Evolutionary conservation across 2,329 filamentous ascomycete species (phyloP).

Genomic region (Ceratocystis lukuohia): DNA sequence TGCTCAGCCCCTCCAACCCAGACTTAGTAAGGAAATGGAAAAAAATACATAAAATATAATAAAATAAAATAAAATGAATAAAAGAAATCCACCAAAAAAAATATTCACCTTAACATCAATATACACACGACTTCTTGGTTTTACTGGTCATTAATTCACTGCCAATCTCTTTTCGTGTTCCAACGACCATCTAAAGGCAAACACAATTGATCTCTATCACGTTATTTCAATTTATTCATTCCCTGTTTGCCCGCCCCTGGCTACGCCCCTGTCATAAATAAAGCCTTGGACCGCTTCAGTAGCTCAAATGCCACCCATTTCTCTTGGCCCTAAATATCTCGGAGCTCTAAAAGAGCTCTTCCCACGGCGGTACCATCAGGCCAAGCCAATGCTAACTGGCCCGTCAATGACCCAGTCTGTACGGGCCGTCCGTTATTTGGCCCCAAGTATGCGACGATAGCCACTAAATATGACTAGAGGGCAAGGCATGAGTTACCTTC

Average conservation of each 20-base stretch:
- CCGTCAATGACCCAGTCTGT: background rate
- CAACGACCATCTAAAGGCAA: no score
- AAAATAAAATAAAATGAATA: no score
- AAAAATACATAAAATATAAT: no score
- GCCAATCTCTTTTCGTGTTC: no score
- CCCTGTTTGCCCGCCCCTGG: background rate
- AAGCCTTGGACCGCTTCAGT: background rate
- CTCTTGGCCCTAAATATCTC: background rate
- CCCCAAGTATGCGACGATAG: background rate
- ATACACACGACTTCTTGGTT: no score
- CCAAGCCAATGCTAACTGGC: background rate
- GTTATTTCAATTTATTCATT: background rate
- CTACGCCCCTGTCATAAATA: background rate
- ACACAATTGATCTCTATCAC: background rate
- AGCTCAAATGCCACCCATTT: background rate
- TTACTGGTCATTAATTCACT: no score
- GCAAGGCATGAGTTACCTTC: background rate
- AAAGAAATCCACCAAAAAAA: no score
- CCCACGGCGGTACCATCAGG: no score
- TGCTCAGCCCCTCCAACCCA: no score
- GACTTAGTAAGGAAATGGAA: no score
- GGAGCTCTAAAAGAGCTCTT: no score
- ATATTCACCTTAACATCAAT: no score
- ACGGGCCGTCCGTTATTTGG: background rate
- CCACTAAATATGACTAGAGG: background rate